Percentiles rank a stretch among this genome's conserved stretches.
Conservation (phyloP, 495 filamentous ascomycete species). For the Durotheca rogersii region DNA sequence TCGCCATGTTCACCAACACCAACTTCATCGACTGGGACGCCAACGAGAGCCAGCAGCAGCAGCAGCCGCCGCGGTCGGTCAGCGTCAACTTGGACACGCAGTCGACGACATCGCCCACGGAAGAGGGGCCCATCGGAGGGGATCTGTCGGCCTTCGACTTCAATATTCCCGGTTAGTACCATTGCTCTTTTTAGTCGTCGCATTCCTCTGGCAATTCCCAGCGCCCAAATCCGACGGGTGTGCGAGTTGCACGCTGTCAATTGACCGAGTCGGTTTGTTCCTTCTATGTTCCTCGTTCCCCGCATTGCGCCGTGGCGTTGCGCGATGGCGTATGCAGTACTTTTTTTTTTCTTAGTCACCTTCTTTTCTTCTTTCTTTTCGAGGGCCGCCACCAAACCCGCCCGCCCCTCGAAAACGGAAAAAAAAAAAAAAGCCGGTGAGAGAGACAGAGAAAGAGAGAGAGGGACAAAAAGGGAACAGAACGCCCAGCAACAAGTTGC, state of each 20-base stretch:
- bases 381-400: slow-evolving; percentile 18
- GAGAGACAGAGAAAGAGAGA: too few species aligned
- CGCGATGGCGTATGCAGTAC: slow-evolving; percentile 19
- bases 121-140: slow-evolving; percentile 33
- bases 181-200: slow-evolving; percentile 17
- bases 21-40: slow-evolving; percentile 89
- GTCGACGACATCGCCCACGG: slow-evolving; percentile 38
- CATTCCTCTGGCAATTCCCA: too few species aligned
- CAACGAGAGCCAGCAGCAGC: slow-evolving; percentile 25
- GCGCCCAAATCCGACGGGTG: too few species aligned
- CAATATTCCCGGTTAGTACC: slow-evolving; percentile 38
- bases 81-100: slow-evolving; percentile 33
- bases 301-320: slow-evolving; percentile 26
- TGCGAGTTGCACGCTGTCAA: too few species aligned
- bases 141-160: slow-evolving; percentile 43
- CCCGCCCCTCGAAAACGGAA: too few species aligned
- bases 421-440: too few species aligned
- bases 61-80: slow-evolving; percentile 15
- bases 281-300: slow-evolving; percentile 13
- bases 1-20: slow-evolving; percentile 89
- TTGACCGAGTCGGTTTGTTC: slow-evolving; percentile 4
- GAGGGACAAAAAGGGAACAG: too few species aligned
- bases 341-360: too few species aligned
- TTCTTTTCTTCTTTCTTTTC: too few species aligned
- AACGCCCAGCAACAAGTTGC: too few species aligned